A percentile compares a stretch with the other conserved stretches of the same genome.
phyloP scores from a whole-genome alignment of 495 filamentous ascomycete genomes.

The Neurospora sp. region DNA sequence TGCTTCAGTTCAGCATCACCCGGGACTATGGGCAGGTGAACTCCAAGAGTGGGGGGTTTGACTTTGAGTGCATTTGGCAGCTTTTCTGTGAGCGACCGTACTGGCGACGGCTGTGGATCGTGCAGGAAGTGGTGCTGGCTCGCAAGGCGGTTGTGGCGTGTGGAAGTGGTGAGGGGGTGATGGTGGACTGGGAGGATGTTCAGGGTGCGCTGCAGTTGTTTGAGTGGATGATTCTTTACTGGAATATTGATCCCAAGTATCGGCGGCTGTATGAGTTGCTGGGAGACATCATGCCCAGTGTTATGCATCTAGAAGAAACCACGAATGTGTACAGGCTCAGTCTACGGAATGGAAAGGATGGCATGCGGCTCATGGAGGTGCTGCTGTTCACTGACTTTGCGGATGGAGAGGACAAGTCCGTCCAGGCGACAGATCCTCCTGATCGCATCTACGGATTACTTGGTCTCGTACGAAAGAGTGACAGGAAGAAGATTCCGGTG shows the following conservation, averaged over 20 bases:
- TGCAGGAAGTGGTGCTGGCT: constrained; percentile 13
- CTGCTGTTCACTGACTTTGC: background rate
- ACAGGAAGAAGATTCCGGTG: constrained; percentile 5
- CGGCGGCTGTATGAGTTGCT: constrained; percentile 1
- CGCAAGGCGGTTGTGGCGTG: background rate
- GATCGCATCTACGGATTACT: constrained; percentile 16
- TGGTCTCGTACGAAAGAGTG: constrained; percentile 6
- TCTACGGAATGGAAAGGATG: background rate
- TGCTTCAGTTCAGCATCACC: background rate
- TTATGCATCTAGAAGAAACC: background rate
- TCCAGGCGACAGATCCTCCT: constrained; percentile 9
- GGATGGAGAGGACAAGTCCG: background rate
- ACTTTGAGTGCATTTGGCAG: background rate
- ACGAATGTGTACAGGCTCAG: background rate
- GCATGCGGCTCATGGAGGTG: constrained; percentile 4
- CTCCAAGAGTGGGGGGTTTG: background rate
- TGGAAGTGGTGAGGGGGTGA: background rate
- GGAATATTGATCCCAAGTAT: background rate
- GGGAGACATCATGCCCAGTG: constrained; percentile 1
- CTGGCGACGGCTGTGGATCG: constrained; percentile 12
- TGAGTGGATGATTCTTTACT: constrained; percentile 1
- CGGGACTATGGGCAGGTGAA: background rate
- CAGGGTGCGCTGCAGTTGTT: constrained; percentile 1
- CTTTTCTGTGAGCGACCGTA: background rate
- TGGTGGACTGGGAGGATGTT: constrained; percentile 4